Base-by-base conservation (phyloP, 139 green algal species). In the Chlorella sp. region DNA sequence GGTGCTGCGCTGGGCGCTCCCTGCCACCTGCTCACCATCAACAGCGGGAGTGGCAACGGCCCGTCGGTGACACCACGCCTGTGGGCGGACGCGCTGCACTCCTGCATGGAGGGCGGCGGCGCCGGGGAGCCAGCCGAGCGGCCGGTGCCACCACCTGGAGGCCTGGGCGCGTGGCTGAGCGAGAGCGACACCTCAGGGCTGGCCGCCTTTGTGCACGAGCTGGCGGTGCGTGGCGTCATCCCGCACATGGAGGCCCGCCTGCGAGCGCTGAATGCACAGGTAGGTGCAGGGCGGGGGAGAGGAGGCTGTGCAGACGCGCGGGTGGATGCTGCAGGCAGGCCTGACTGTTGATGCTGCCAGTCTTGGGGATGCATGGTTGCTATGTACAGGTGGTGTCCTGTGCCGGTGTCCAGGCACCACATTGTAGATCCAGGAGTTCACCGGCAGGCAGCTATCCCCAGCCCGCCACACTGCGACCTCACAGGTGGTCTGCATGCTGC, bases 241-340 rank as follows among this genome's bases (percentile, higher is more conserved):
- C 94, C 94, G 2, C 81, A 94, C 82, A 87, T 97, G 68, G 94
- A 97, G 75, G 43, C 84, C 1, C 87, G 93, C 36, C 87, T 97
- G 30, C 85, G 94, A 24, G 56, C 46, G 26, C 87, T 97, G 32
- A 92, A 92, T 43, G 80, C 85, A 17, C 82, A 89, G 81, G 89
- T 88, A 48, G 19, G 51, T 26, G 51, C 51, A 54, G 46, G 51
- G 51, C 51, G 7, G 44, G 38, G 51, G 13, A 3, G 51, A 60
- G 51, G 51, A 16, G 60, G 26, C 60, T 68, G 60, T 26, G 28
- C 60, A n/a, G n/a, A n/a, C n/a, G n/a, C n/a, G n/a, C n/a, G n/a
- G n/a, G n/a, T n/a, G n/a, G n/a, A n/a, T n/a, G n/a, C n/a, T n/a
- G n/a, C n/a, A n/a, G n/a, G n/a, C 26, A 34, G 60, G 60, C 60